Evolutionary conservation across 495 filamentous ascomycete genomes (phyloP), one percentile per base, ranked within the genome.

Genomic region (Penicillium paradoxum): DNA sequence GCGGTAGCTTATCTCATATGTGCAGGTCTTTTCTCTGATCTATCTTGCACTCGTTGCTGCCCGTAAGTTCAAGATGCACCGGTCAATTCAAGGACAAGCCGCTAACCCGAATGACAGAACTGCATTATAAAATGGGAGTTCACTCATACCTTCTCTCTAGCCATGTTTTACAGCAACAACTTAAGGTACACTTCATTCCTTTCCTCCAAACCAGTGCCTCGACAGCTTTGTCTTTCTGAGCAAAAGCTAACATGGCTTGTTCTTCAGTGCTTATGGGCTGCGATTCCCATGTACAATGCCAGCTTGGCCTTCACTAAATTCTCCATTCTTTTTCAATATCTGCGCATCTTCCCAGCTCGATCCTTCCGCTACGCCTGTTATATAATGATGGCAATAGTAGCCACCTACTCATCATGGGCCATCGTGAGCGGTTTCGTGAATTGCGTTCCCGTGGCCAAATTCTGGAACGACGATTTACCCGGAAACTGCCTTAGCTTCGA

Each of bases 381-480:
- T 15, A 54, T 67, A 21, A 39, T 73, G 22, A 62, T 75, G 48
- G 70, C 46, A 1, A 50, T 76, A 14, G 65, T 77, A 8, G 62
- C 63, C 6, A 45, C 65, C 10, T 70, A 70, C 51, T 66, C 62
- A 3, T 48, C 67, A 14, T 73, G 73, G 70, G 67, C 69, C 24
- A 58, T 76, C 37, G 57, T 74, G 34, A 67, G 59, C 25, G 65
- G 70, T 21, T 71, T 77, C 50, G 73, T 84, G 52, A 75, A 76
- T 45, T 86, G 83, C 51, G 68, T 63, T 0, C 83, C 84, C 1
- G 57, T 86, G 10, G 65, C 64, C 7, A 71, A 67, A 46, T 77
- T 77, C 45, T 83, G 80, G 73, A 67, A 83, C 51, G 75, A 73
- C 39, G 54, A 67, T 3, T 59, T 83, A 3, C 62, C 70, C 0